These are phyloP conservation scores for Penicillium egyptiacum DNA, from an alignment of 495 filamentous ascomycete species.

Conservation along the genomic window DNA sequence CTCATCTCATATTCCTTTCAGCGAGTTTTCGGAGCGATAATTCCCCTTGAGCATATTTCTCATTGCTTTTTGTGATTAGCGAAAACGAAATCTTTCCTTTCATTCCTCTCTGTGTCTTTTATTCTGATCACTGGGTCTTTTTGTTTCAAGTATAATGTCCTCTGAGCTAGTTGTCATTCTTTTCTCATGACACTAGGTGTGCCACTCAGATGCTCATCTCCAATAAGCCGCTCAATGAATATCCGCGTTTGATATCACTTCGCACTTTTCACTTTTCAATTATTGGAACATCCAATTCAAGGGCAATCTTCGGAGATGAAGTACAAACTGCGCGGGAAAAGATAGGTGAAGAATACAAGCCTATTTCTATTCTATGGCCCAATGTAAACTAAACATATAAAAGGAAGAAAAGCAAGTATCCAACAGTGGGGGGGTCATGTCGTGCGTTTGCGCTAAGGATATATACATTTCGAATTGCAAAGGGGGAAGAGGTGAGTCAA, in stretches of 20 bases:
- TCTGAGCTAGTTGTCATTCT: neutral
- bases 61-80: neutral
- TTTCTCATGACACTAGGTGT: neutral
- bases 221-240: neutral
- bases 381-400: neutral
- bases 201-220: neutral
- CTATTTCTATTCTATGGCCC: neutral
- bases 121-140: neutral
- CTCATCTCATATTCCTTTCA: neutral
- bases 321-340: neutral
- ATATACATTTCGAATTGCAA: constrained; percentile 22
- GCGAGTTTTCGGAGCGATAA: neutral
- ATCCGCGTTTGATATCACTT: neutral
- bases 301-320: neutral
- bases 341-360: neutral
- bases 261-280: too few species aligned
- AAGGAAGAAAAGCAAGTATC: neutral
- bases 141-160: neutral
- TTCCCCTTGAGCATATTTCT: neutral
- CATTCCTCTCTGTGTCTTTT: neutral
- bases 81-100: neutral
- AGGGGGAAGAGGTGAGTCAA: constrained; percentile 2
- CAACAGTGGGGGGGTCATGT: constrained; percentile 13
- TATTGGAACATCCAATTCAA: neutral
- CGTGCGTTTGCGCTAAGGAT: constrained; percentile 24